Conservation (phyloP, 306 rosid genomes). For the Hippophae rhamnoides region DNA sequence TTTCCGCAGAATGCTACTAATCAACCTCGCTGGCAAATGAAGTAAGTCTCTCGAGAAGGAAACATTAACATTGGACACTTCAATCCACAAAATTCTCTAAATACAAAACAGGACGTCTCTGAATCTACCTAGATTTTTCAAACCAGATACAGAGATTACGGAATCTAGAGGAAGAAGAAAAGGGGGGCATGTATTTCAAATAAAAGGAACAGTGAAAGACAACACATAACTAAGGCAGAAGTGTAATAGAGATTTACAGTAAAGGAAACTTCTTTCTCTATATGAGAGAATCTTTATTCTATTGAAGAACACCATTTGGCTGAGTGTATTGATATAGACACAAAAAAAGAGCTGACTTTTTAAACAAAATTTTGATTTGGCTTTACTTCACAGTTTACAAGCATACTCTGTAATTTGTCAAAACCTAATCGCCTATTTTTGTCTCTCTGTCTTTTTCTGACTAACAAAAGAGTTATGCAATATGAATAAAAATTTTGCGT, state of each 20-base stretch:
- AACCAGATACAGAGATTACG: slow-evolving; percentile 18
- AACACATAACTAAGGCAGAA: neutral
- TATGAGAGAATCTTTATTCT: slow-evolving; percentile 17
- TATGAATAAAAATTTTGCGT: too few species aligned
- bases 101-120: slow-evolving; percentile 23
- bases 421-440: too few species aligned
- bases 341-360: slow-evolving; percentile 36
- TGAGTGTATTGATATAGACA: slow-evolving; percentile 13
- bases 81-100: slow-evolving; percentile 22
- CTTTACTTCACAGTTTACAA: slow-evolving; percentile 9
- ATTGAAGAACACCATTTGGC: neutral
- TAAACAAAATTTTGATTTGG: neutral
- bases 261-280: slow-evolving; percentile 40
- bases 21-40: slow-evolving; percentile 16
- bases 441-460: too few species aligned
- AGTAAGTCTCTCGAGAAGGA: slow-evolving; percentile 23
- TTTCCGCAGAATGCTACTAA: neutral
- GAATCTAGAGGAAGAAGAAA: slow-evolving; percentile 30
- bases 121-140: slow-evolving; percentile 24
- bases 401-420: too few species aligned
- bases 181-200: slow-evolving; percentile 28
- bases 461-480: too few species aligned
- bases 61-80: slow-evolving; percentile 8
- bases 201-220: neutral
- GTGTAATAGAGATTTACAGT: slow-evolving; percentile 16